Percentiles rank a stretch among this genome's conserved stretches.
Conservation (phyloP, 768 basidiomycete species). For the Boletus vermiculosoides region DNA sequence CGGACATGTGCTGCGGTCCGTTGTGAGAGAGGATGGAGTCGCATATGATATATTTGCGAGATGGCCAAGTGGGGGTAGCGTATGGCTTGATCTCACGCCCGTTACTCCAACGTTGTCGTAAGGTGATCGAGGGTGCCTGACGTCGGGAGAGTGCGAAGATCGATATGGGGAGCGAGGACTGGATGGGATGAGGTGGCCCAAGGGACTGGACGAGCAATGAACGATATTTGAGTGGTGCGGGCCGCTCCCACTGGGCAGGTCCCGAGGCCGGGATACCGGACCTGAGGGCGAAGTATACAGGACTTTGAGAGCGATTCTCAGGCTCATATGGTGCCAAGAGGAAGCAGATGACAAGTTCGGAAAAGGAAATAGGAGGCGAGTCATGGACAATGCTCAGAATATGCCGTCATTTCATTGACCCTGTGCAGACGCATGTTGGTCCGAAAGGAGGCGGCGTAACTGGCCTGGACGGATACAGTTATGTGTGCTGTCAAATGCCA, state of each 20-base stretch:
- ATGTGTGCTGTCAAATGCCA: neutral
- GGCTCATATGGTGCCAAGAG: conserved; percentile 1
- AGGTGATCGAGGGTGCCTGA: conserved; percentile 16
- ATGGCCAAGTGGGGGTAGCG: neutral
- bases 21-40: neutral
- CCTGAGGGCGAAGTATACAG: neutral
- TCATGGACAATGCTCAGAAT: neutral
- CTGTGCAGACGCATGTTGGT: conserved; percentile 14
- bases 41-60: conserved; percentile 2
- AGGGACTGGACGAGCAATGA: neutral
- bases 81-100: conserved; percentile 12
- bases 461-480: neutral
- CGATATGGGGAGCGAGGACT: neutral
- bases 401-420: conserved; percentile 13
- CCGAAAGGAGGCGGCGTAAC: conserved; percentile 14
- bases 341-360: neutral
- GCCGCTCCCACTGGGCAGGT: neutral
- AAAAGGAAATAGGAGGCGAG: conserved; percentile 15
- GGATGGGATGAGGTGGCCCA: conserved; percentile 6
- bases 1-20: conserved; percentile 1
- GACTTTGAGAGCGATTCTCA: conserved; percentile 6
- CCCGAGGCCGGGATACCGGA: neutral
- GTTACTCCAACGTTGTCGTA: conserved; percentile 16
- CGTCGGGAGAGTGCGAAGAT: neutral
- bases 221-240: neutral